Percentiles rank a stretch among this genome's conserved stretches.
These are phyloP conservation scores for Atalantia buxifolia DNA, from an alignment of 345 rosid species.

Conservation along the genomic window DNA sequence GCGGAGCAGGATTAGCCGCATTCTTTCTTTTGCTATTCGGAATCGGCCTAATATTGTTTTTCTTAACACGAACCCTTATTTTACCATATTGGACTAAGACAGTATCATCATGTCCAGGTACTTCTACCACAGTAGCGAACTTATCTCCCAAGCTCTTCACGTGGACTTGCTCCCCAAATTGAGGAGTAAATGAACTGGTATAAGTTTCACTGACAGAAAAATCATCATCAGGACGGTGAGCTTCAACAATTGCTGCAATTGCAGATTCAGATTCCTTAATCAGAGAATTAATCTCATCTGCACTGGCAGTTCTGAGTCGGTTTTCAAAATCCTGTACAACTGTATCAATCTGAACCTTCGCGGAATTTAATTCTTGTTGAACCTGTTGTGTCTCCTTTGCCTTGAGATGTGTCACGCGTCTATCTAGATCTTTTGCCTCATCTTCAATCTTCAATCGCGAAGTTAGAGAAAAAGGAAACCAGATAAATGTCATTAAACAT, in stretches of 20 bases:
- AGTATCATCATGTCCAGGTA: constrained; percentile 55
- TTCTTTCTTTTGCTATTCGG: constrained; percentile 23
- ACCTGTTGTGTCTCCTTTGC: constrained; percentile 55
- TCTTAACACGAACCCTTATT: constrained; percentile 70
- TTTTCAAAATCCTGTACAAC: constrained; percentile 56
- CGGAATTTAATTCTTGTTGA: constrained; percentile 53
- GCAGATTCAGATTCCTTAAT: constrained; percentile 57
- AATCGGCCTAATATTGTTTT: constrained; percentile 46
- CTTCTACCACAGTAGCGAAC: constrained; percentile 74
- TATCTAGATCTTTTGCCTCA: constrained; percentile 69
- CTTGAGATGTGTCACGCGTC: constrained; percentile 50
- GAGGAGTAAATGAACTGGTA: constrained; percentile 42
- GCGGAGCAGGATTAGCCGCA: constrained; percentile 26
- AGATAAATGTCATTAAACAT: background rate
- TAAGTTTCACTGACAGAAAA: constrained; percentile 28
- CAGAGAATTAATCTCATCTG: constrained; percentile 56
- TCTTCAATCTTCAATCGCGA: constrained; percentile 51
- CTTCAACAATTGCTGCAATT: constrained; percentile 60
- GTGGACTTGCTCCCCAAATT: constrained; percentile 68
- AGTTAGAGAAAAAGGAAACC: constrained; percentile 6
- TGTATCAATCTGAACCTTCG: constrained; percentile 46
- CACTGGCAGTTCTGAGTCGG: constrained; percentile 35
- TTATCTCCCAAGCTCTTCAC: constrained; percentile 72
- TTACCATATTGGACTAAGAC: constrained; percentile 79
- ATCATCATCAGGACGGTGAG: constrained; percentile 39